These are phyloP conservation scores for Phanerodontia chrysosporium DNA, from an alignment of 768 basidiomycete species.

Conservation along the genomic window DNA sequence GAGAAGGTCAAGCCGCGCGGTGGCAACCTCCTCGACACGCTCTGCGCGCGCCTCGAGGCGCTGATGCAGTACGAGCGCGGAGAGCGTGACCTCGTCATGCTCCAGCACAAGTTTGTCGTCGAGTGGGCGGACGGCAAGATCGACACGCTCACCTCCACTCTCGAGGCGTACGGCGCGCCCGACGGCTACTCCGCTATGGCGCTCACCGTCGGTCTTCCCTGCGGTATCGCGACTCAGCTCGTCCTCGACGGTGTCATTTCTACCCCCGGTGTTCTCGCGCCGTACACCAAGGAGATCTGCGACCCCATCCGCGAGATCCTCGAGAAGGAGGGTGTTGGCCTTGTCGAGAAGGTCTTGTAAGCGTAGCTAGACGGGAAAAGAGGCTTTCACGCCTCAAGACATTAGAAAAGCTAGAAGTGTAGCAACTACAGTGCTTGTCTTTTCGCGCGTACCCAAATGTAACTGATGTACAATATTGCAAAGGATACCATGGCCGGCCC, in stretches of 20 bases:
- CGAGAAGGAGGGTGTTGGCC: constrained; percentile 72
- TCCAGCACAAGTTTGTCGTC: constrained; percentile 96
- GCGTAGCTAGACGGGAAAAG: background rate
- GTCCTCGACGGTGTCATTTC: constrained; percentile 83
- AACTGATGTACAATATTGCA: background rate
- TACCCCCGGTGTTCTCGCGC: constrained; percentile 76
- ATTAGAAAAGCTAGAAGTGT: background rate
- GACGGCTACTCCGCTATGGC: constrained; percentile 89
- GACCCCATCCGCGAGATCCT: constrained; percentile 63
- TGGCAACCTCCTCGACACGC: constrained; percentile 85
- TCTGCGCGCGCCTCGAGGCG: constrained; percentile 85
- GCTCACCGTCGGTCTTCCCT: constrained; percentile 84
- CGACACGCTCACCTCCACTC: constrained; percentile 85
- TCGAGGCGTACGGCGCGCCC: constrained; percentile 83
- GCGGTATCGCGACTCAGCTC: constrained; percentile 89
- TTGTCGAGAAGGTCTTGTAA: constrained; percentile 67
- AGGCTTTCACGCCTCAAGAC: background rate
- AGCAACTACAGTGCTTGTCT: background rate
- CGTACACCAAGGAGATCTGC: constrained; percentile 84
- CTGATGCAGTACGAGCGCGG: constrained; percentile 89
- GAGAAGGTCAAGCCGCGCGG: constrained; percentile 58
- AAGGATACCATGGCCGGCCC: no score
- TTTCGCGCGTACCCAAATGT: background rate
- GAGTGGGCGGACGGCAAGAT: constrained; percentile 80
- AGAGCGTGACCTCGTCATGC: constrained; percentile 94